Evolutionary conservation across 768 basidiomycete genomes (phyloP).

Genomic region (Krasilnikovozyma curviuscula): DNA sequence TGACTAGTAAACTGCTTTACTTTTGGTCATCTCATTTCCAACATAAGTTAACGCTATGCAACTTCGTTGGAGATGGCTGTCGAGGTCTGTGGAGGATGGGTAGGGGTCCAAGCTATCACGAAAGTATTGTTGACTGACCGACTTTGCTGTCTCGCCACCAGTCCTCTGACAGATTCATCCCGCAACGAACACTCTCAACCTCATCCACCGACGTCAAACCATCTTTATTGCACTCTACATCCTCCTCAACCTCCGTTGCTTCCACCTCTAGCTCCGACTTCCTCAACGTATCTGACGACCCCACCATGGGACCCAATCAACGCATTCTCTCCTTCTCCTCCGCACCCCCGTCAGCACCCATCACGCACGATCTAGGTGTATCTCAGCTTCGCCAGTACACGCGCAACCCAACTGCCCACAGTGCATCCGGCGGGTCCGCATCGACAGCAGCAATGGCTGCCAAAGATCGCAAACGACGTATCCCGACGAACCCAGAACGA

Average conservation of each 20-base stretch:
- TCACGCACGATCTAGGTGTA: constrained; percentile 52
- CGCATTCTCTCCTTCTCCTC: constrained; percentile 67
- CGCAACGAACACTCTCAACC: constrained; percentile 5
- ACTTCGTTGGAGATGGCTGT: no score
- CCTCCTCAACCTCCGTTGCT: not conserved
- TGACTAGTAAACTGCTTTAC: no score
- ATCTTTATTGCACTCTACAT: not conserved
- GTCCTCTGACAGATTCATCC: constrained; percentile 12
- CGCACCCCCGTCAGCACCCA: constrained; percentile 61
- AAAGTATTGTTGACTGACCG: no score
- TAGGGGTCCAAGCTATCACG: no score
- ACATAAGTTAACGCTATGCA: no score
- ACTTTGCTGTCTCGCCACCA: no score
- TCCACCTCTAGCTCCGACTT: not conserved
- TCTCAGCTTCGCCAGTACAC: constrained; percentile 38
- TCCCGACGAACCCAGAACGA: constrained; percentile 72
- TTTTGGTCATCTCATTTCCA: no score
- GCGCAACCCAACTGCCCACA: constrained; percentile 42
- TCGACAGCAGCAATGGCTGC: constrained; percentile 45
- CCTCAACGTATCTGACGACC: not conserved
- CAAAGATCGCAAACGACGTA: constrained; percentile 46
- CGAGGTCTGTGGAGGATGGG: no score
- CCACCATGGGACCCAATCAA: constrained; percentile 16
- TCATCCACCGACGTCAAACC: constrained; percentile 1
- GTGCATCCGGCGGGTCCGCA: constrained; percentile 42